Percentiles rank a stretch among this genome's conserved stretches.
These are phyloP conservation scores for Pseudozyma hubeiensis DNA, from an alignment of 1,284 basidiomycete species.

Conservation along the genomic window DNA sequence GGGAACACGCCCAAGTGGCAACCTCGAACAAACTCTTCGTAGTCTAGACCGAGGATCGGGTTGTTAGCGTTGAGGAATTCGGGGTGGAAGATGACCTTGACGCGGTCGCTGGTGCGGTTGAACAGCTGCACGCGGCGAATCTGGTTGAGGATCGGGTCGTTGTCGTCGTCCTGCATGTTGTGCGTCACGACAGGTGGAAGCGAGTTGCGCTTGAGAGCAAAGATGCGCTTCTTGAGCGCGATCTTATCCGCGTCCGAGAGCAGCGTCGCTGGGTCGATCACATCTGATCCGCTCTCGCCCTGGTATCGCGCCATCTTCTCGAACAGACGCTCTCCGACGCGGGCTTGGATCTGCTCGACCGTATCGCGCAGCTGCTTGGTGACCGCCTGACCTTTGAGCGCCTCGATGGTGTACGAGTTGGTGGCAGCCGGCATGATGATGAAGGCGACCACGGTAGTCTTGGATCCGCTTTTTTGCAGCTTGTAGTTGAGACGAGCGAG, in stretches of 20 bases:
- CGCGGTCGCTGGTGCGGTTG: slow-evolving; percentile 83
- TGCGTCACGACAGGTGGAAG: slow-evolving; percentile 94
- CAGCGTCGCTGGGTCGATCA: slow-evolving; percentile 72
- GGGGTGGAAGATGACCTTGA: slow-evolving; percentile 98
- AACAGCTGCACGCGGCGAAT: slow-evolving; percentile 92
- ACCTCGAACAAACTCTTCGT: slow-evolving; percentile 97
- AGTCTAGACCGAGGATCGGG: slow-evolving; percentile 94
- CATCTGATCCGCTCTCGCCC: slow-evolving; percentile 70
- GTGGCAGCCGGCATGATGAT: slow-evolving; percentile 98
- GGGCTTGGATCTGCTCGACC: slow-evolving; percentile 88
- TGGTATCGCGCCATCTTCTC: slow-evolving; percentile 92
- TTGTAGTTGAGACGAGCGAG: slow-evolving; percentile 83
- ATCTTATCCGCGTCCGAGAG: slow-evolving; percentile 92
- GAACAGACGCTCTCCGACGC: slow-evolving; percentile 89
- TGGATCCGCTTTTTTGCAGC: slow-evolving; percentile 82
- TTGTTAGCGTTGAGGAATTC: slow-evolving; percentile 98
- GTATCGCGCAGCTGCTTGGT: slow-evolving; percentile 95
- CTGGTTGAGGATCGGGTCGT: slow-evolving; percentile 93
- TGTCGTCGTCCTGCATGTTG: slow-evolving; percentile 94
- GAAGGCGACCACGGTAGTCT: slow-evolving; percentile 91
- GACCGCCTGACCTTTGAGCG: slow-evolving; percentile 96
- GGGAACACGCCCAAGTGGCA: slow-evolving; percentile 99
- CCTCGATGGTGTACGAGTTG: slow-evolving; percentile 96
- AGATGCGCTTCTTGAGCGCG: slow-evolving; percentile 93
- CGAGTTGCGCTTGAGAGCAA: slow-evolving; percentile 92